Base-by-base conservation (phyloP, 2,329 filamentous ascomycete species). In the Endocalyx cinctus region DNA sequence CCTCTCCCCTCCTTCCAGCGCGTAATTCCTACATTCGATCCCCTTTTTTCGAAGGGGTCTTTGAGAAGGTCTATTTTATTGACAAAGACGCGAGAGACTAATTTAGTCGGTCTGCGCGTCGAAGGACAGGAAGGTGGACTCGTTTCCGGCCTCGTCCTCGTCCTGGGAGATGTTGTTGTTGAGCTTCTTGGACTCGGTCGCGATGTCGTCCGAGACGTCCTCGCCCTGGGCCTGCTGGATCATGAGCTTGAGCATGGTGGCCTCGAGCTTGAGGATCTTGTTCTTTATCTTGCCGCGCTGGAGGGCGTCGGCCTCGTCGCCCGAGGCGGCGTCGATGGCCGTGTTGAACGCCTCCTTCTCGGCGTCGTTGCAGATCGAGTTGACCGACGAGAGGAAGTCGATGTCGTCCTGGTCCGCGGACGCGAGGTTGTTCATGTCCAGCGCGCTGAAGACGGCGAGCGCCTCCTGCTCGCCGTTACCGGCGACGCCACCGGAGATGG, bases 281-380 rank as follows among this genome's bases (percentile, higher is more conserved):
- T 76, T 77, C 67, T 74, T 73, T 39, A 68, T 76, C 59, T 77
- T 76, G 49, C 71, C 71, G 33, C 64, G 61, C 65, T 69, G 34
- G 10, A 77, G 63, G 31, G 72, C 70, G 15, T 62, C 63, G 3
- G 64, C 68, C 25, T 58, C 63, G 29, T 57, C 63, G 8, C 67
- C 70, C 8, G 48, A 55, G 1, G 66, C 69, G 4, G 60, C 67
- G 10, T 63, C 66, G 35, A 77, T 69, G 10, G 72, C 72, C 2
- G 66, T 51, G 46, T 77, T 76, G 55, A 77, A 78, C 2, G 65
- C 73, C 2, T 66, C 54, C 0, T 50, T 59, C 50, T 77, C 74
- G 2, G 72, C 73, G 30, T 69, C 59, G 47, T 77, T 74, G 37
- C 69, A 69, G 17, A 69, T 70, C 31, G 62, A 51, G 43, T 75